Evolutionary conservation across 2,329 filamentous ascomycete species (phyloP), one percentile per base, ranked within the genome.

Genomic region (Elsinoe batatas): DNA sequence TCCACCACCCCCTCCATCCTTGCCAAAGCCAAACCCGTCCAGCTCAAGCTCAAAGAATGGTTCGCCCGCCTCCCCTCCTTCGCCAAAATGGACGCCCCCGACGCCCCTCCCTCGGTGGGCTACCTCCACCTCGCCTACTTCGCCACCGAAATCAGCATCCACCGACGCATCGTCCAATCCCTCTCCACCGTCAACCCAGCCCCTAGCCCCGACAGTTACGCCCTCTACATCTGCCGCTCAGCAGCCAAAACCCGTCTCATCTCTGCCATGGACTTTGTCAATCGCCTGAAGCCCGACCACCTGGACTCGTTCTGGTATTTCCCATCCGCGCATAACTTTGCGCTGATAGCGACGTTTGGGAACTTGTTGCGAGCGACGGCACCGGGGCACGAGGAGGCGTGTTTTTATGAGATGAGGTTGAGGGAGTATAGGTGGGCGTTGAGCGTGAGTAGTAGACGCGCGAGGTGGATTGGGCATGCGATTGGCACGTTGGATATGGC

Each of bases 181-280:
- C 77, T 96, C 40, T 76, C 77, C 38, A 65, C 72, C 0, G 69
- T 75, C 1, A 69, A 72, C 13, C 38, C 51, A 8, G 8, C 11
- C 11, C 70, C 75, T 3, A 76, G 73, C 17, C 54, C 57, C 0
- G 88, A 95, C 66, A 80, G 85, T 0, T 95, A 96, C 64, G 82
- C 95, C 50, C 81, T 90, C 56, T 88, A 94, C 70, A 95, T 96
- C 63, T 95, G 91, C 71, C 89, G 91, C 54, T 91, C 85, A 57
- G 91, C 91, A 3, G 91, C 91, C 54, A 96, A 96, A 69, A 94
- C 91, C 0, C 85, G 91, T 5, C 79, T 97, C 33, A 95, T 96
- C 66, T 94, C 88, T 18, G 90, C 91, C 60, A 95, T 97, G 87
- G 91, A 97, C 68, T 95, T 96, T 70, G 90, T 95, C 64, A 96